These are phyloP conservation scores for Ganoderma lucidum DNA, from an alignment of 1,284 basidiomycete genomes.

Conservation along the genomic window DNA sequence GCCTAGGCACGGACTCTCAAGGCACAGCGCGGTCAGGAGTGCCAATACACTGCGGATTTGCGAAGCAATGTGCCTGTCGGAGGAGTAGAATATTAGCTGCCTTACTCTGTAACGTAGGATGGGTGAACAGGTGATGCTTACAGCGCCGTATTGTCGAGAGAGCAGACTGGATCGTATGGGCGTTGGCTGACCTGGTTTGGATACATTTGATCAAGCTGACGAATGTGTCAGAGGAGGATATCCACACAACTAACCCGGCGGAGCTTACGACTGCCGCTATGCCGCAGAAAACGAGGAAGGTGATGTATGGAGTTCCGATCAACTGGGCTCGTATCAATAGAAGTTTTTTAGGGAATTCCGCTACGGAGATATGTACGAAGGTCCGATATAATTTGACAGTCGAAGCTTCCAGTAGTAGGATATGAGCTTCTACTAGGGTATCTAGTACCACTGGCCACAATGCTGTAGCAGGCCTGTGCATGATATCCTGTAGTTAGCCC, in stretches of 20 bases:
- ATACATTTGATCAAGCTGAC: conserved; percentile 30
- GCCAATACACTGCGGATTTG: conserved; percentile 29
- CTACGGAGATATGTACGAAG: conserved; percentile 1
- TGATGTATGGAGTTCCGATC: conserved; percentile 32
- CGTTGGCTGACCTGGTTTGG: conserved; percentile 28
- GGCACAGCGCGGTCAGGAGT: conserved; percentile 26
- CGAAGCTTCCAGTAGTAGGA: conserved; percentile 13
- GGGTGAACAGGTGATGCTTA: conserved; percentile 19
- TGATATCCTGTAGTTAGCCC: background rate
- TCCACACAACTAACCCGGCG: background rate
- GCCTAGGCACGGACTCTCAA: conserved; percentile 29
- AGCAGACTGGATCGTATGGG: conserved; percentile 32
- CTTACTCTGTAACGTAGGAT: conserved; percentile 28
- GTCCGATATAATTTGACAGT: conserved; percentile 2
- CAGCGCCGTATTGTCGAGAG: conserved; percentile 30
- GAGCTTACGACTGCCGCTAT: background rate
- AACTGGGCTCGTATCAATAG: conserved; percentile 21
- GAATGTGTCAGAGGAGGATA: conserved; percentile 18
- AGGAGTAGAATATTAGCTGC: conserved; percentile 5
- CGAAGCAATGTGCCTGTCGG: conserved; percentile 26
- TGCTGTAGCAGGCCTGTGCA: conserved; percentile 29
- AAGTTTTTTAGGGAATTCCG: background rate
- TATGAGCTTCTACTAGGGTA: conserved; percentile 25
- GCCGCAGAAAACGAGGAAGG: conserved; percentile 29
- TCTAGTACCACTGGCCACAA: conserved; percentile 34